These are phyloP conservation scores for Saccharomycopsis babjevae DNA, from an alignment of 805 yeast genomes.

Conservation along the genomic window DNA sequence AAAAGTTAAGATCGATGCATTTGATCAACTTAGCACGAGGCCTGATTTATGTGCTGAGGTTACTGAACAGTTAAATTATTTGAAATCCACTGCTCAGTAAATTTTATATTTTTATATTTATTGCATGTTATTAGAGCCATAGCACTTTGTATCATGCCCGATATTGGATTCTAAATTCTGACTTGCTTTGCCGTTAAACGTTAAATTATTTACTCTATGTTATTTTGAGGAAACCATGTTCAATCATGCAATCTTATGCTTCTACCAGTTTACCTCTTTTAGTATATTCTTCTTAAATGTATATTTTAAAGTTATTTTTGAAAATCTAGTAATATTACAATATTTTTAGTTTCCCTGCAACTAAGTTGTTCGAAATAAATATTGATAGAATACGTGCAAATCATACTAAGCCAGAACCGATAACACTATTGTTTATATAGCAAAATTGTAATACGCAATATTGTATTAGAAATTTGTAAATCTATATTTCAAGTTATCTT, in stretches of 20 bases:
- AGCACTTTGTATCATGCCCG: neutral
- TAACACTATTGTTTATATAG: too few relatives aligned
- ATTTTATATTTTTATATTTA: neutral
- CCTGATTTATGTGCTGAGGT: constrained; percentile 41
- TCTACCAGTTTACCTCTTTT: neutral
- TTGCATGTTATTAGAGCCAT: too few relatives aligned
- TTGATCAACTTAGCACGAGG: constrained; percentile 30
- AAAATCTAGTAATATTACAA: too few relatives aligned
- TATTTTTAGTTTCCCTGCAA: too few relatives aligned
- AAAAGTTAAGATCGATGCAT: constrained; percentile 35
- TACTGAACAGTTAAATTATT: constrained; percentile 33
- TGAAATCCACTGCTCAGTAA: constrained; percentile 26
- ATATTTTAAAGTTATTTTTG: too few relatives aligned
- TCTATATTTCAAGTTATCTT: constrained; percentile 44
- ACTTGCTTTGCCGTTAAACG: neutral
- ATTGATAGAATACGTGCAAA: too few relatives aligned
- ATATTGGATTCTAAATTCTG: neutral
- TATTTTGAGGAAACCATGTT: neutral
- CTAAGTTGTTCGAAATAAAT: too few relatives aligned
- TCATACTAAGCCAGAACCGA: too few relatives aligned
- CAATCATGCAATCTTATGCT: neutral
- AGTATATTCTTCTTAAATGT: too few relatives aligned
- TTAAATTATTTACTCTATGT: too few relatives aligned
- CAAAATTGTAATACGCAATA: constrained; percentile 40
- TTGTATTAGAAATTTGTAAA: constrained; percentile 48